Percentiles rank a stretch among this genome's conserved stretches.
Conservation (phyloP, 306 rosid genomes). For the Canavalia gladiata region DNA sequence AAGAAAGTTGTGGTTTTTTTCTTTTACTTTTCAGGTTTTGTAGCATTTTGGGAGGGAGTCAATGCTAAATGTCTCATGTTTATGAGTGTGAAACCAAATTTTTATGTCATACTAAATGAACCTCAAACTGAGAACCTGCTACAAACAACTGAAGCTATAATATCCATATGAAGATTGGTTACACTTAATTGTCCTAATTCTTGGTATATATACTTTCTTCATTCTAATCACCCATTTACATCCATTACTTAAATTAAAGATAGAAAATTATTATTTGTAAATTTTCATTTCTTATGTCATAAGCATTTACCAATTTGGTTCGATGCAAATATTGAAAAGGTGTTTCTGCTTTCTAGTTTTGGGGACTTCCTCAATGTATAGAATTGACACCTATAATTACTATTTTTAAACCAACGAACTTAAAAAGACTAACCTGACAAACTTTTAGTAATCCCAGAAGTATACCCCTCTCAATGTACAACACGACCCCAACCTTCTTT, state of each 20-base stretch:
- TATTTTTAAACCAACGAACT: no score
- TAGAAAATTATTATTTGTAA: background rate
- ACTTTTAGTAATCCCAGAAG: no score
- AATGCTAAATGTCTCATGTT: no score
- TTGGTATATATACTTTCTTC: constrained; percentile 51
- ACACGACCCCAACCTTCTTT: no score
- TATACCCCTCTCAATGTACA: no score
- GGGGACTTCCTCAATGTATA: constrained; percentile 85
- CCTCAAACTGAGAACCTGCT: constrained; percentile 84
- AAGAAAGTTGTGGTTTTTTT: no score
- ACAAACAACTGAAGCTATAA: constrained; percentile 88
- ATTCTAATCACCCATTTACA: background rate
- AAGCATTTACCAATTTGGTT: constrained; percentile 35
- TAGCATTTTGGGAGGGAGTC: no score
- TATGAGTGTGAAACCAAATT: no score
- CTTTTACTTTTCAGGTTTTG: no score
- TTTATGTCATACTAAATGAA: constrained; percentile 42
- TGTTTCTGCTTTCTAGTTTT: constrained; percentile 83
- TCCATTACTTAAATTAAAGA: background rate
- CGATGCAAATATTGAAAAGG: constrained; percentile 79
- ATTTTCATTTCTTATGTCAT: background rate
- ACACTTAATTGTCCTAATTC: constrained; percentile 84
- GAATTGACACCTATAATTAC: background rate
- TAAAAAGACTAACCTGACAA: no score
- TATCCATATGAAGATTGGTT: constrained; percentile 85